Evolutionary conservation across 2,329 filamentous ascomycete species (phyloP).

Genomic region (Podosphaera xanthii): DNA sequence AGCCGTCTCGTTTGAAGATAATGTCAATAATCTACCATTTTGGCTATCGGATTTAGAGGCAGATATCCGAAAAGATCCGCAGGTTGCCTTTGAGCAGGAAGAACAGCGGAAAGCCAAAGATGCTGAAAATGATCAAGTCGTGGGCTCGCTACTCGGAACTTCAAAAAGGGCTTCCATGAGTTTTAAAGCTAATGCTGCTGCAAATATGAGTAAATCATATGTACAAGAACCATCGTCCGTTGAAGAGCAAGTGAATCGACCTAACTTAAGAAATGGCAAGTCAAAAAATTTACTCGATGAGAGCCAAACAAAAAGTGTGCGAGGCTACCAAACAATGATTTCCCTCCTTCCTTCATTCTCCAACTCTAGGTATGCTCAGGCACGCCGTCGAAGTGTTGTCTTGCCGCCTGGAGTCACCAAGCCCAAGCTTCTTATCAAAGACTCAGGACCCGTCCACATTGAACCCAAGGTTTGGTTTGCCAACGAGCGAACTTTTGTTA

Average conservation of each 20-base stretch:
- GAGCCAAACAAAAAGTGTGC: slow-evolving; percentile 16
- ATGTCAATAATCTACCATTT: slow-evolving; percentile 89
- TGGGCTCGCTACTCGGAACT: slow-evolving; percentile 63
- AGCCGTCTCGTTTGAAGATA: slow-evolving; percentile 77
- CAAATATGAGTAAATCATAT: slow-evolving; percentile 44
- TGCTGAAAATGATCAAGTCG: slow-evolving; percentile 69
- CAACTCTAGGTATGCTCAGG: slow-evolving; percentile 49
- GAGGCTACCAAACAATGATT: slow-evolving; percentile 34
- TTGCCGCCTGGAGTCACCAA: slow-evolving; percentile 76
- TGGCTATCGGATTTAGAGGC: slow-evolving; percentile 83
- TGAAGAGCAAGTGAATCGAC: slow-evolving; percentile 16
- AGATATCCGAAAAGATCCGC: slow-evolving; percentile 84
- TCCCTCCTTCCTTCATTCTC: slow-evolving; percentile 67
- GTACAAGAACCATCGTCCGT: slow-evolving; percentile 30
- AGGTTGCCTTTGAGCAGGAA: slow-evolving; percentile 75
- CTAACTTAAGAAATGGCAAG: slow-evolving; percentile 1
- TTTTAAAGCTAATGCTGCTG: slow-evolving; percentile 39
- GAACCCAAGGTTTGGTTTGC: slow-evolving; percentile 98
- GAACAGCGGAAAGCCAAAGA: slow-evolving; percentile 61
- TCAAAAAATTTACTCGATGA: slow-evolving; percentile 10
- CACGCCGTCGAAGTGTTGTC: slow-evolving; percentile 26
- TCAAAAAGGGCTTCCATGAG: slow-evolving; percentile 17
- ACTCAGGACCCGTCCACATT: slow-evolving; percentile 72
- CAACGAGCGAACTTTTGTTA: slow-evolving; percentile 94
- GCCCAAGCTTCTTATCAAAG: slow-evolving; percentile 79